phyloP scores from a whole-genome alignment of 2,329 filamentous ascomycete genomes.

The Ascochyta viciae-villosae region DNA sequence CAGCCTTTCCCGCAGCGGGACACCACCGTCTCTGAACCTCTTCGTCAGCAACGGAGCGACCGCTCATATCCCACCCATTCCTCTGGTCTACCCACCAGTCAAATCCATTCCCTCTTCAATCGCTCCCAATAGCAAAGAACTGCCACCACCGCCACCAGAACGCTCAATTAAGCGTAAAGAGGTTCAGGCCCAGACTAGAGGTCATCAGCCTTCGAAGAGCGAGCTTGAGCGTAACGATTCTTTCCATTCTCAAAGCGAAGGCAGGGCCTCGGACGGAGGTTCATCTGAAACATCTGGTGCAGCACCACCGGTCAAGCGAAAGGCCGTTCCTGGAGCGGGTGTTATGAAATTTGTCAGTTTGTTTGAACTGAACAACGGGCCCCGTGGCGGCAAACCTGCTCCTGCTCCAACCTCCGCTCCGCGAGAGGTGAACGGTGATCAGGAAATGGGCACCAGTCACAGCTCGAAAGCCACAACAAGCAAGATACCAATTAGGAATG shows the following conservation, averaged over 20 bases:
- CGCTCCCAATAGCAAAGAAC: conserved; percentile 31
- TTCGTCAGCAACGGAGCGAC: conserved; percentile 49
- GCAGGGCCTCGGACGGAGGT: neutral
- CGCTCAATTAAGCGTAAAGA: conserved; percentile 38
- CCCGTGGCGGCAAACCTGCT: conserved; percentile 37
- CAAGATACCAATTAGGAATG: conserved; percentile 2
- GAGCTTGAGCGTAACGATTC: conserved; percentile 38
- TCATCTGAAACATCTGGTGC: conserved; percentile 11
- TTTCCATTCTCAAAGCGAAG: conserved; percentile 32
- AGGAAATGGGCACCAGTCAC: neutral
- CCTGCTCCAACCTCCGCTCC: conserved; percentile 30
- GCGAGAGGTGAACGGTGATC: conserved; percentile 22
- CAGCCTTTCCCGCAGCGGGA: conserved; percentile 44
- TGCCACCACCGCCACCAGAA: conserved; percentile 45
- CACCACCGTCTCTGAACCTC: conserved; percentile 45
- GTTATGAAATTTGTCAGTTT: conserved; percentile 39
- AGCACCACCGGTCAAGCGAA: conserved; percentile 33
- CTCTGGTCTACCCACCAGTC: conserved; percentile 15
- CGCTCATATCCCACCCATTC: conserved; percentile 38
- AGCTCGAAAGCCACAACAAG: conserved; percentile 2
- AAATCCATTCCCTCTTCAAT: conserved; percentile 17
- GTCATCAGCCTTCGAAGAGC: conserved; percentile 32
- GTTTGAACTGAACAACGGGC: conserved; percentile 38
- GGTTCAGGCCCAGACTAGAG: conserved; percentile 26
- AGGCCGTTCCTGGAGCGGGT: conserved; percentile 29